A percentile compares a stretch with the other conserved stretches of the same genome.
Conservation (phyloP, 139 green algal genomes). For the Chlamydomonas incerta region DNA sequence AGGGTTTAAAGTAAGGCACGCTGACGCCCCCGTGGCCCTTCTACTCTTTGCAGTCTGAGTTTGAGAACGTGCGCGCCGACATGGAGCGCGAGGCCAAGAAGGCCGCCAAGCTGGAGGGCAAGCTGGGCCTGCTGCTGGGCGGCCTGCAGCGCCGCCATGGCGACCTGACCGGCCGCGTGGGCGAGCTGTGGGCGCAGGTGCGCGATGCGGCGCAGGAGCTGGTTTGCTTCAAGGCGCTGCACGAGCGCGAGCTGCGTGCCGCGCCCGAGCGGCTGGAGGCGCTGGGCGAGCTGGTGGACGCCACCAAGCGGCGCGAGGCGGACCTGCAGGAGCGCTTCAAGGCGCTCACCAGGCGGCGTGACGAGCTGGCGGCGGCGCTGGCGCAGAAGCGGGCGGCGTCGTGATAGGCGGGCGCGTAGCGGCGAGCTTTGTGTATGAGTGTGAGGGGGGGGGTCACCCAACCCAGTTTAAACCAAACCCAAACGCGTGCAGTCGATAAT, state of each 20-base stretch:
- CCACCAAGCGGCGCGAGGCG: constrained; percentile 68
- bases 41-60: constrained; percentile 65
- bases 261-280: constrained; percentile 69
- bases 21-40: too few species aligned
- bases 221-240: constrained; percentile 69
- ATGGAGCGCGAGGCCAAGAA: constrained; percentile 84
- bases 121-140: constrained; percentile 52
- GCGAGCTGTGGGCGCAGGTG: constrained; percentile 57
- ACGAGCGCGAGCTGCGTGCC: constrained; percentile 73
- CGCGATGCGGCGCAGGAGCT: constrained; percentile 56
- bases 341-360: constrained; percentile 29
- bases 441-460: too few species aligned
- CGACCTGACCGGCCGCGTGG: constrained; percentile 50
- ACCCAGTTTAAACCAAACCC: too few species aligned
- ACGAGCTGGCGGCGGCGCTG: constrained; percentile 44
- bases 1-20: too few species aligned
- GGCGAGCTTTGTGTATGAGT: too few species aligned
- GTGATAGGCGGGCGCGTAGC: too few species aligned
- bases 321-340: constrained; percentile 75
- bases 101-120: constrained; percentile 84
- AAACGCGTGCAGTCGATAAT: too few species aligned
- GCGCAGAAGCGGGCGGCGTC: neutral
- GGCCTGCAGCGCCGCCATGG: constrained; percentile 59
- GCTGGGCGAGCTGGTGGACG: constrained; percentile 58
- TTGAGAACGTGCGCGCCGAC: constrained; percentile 68